Evolutionary conservation across 805 yeast species (phyloP), one percentile per base, ranked within the genome.

Genomic region (Yarrowia porcina): DNA sequence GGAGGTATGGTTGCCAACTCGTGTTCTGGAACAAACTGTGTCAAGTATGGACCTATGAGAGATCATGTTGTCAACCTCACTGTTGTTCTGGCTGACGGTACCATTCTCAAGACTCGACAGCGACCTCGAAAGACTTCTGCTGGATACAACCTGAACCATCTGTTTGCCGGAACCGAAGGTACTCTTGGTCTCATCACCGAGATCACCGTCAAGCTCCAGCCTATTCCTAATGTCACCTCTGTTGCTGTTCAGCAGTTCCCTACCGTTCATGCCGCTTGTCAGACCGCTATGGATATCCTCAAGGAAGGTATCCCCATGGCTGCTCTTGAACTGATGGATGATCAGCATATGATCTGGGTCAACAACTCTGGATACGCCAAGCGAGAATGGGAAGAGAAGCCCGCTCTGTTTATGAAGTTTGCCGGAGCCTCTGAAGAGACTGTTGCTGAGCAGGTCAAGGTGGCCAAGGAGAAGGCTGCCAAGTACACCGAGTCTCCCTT

Each of bases 21-120:
- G 32, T 88, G 93, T 64, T 87, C 92, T 0, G 96, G 96, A 7
- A 86, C 93, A 2, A 86, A 88, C 68, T 92, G 93, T 25, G 83
- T 85, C 25, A 74, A 89, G 56, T 88, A 87, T 67, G 96, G 96
- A 20, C 89, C 93, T 17, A 87, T 88, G 85, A 83, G 85, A 70
- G 91, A 88, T 71, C 85, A 87, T 71, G 84, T 87, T 1, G 72
- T 88, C 25, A 82, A 82, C 63, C 71, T 88, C 64, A 89, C 90
- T 0, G 89, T 88, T 21, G 94, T 89, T 7, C 73, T 88, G 47
- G 89, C 94, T 13, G 96, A 88, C 73, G 96, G 96, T 1, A 85
- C 91, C 0, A 76, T 89, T 33, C 77, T 88, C 54, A 89, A 86
- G 74, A 89, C 96, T 1, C 83, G 83, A 65, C 83, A 81, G 67